Evolutionary conservation across 306 rosid species (phyloP).

Genomic region (Cicer bijugum): DNA sequence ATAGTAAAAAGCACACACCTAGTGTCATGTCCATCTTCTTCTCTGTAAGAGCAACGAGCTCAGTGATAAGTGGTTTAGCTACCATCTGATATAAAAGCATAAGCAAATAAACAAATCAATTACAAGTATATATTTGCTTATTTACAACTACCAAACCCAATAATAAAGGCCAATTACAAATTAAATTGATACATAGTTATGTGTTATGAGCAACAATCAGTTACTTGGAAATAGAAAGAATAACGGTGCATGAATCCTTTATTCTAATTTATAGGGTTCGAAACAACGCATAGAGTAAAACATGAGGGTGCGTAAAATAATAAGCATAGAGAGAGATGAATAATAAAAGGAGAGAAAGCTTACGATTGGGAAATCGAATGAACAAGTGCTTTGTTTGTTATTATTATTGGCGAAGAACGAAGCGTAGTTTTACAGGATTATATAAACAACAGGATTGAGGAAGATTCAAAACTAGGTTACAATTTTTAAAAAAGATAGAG

Average conservation of each 20-base stretch:
- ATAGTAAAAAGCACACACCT: constrained; percentile 50
- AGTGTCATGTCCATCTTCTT: constrained; percentile 97
- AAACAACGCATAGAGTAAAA: not conserved
- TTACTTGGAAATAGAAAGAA: not conserved
- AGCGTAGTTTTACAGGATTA: too few species aligned
- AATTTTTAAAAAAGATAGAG: too few species aligned
- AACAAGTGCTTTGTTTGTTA: not conserved
- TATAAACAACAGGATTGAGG: too few species aligned
- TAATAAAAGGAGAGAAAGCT: not conserved
- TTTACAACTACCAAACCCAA: not conserved
- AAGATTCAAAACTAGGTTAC: too few species aligned
- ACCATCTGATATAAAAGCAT: constrained; percentile 61
- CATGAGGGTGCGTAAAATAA: not conserved
- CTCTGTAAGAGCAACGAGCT: constrained; percentile 88
- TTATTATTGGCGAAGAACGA: not conserved
- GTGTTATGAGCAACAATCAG: not conserved
- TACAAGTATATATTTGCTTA: not conserved
- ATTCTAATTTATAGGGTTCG: not conserved
- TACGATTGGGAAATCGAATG: not conserved
- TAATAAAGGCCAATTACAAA: not conserved
- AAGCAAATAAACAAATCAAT: not conserved
- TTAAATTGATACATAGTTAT: not conserved
- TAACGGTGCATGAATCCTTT: not conserved
- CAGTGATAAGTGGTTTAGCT: constrained; percentile 71
- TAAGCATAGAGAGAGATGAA: not conserved